phyloP scores from a whole-genome alignment of 2,329 filamentous ascomycete genomes.

The Microdochium trichocladiopsis region DNA sequence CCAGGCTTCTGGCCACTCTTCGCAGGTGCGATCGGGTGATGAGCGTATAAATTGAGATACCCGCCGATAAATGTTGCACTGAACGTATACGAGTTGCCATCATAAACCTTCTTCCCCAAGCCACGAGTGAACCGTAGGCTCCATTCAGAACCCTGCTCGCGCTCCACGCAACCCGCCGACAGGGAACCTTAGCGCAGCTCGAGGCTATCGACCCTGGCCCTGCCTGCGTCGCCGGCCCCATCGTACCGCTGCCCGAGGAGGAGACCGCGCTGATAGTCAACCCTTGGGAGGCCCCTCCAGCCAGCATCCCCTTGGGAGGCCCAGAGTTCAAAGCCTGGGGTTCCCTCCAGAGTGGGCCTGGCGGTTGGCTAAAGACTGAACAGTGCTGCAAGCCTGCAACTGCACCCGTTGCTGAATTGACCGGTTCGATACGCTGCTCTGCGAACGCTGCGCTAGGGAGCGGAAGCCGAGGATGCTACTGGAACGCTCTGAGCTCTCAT shows the following conservation, averaged over 20 bases:
- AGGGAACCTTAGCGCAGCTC: not conserved
- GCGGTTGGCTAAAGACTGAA: not conserved
- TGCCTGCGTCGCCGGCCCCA: not conserved
- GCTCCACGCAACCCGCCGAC: not conserved
- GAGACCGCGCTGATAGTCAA: not conserved
- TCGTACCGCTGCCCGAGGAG: not conserved
- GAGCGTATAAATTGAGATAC: no score
- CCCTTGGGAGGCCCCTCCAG: not conserved
- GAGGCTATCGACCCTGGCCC: not conserved
- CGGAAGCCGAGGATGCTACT: no score
- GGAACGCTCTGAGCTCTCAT: no score
- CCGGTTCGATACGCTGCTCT: no score
- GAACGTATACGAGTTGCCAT: no score
- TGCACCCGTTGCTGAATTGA: not conserved
- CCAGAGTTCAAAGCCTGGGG: not conserved
- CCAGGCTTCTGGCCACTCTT: no score
- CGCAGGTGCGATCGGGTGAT: no score
- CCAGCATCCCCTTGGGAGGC: not conserved
- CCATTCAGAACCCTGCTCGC: not conserved
- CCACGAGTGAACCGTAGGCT: no score
- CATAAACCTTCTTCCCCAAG: no score
- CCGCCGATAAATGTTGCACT: no score
- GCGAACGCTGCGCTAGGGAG: no score
- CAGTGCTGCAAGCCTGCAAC: not conserved
- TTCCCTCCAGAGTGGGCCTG: not conserved